These are phyloP conservation scores for Pleurotus djamor DNA, from an alignment of 768 basidiomycete species.

Conservation along the genomic window DNA sequence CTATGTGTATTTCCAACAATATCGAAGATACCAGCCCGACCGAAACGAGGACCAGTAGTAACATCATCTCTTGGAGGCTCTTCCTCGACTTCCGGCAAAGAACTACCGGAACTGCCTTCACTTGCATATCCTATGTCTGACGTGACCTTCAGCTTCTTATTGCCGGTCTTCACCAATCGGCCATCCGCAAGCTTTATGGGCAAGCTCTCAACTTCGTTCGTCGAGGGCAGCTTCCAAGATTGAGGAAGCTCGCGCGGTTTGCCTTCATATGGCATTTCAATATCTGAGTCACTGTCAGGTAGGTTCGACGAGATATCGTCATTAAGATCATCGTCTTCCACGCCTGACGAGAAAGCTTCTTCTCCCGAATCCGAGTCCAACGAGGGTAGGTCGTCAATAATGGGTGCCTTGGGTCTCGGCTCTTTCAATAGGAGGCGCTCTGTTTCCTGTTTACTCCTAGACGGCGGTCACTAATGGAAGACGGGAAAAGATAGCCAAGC, in stretches of 20 bases:
- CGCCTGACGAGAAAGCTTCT: conserved; percentile 33
- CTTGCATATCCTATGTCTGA: conserved; percentile 20
- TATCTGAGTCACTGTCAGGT: conserved; percentile 46
- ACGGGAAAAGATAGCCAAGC: conserved; percentile 16
- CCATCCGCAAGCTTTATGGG: conserved; percentile 90
- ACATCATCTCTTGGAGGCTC: conserved; percentile 58
- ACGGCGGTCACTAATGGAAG: conserved; percentile 6
- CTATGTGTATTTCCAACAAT: conserved; percentile 68
- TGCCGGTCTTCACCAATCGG: conserved; percentile 60
- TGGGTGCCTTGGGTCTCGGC: conserved; percentile 40
- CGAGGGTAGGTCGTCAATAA: conserved; percentile 64
- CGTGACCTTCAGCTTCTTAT: conserved; percentile 24
- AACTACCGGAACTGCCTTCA: conserved; percentile 34
- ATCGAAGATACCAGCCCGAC: conserved; percentile 76
- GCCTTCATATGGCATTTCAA: conserved; percentile 75
- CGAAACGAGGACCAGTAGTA: conserved; percentile 83
- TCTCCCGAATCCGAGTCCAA: conserved; percentile 54
- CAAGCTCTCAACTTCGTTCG: conserved; percentile 56
- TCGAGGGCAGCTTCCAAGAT: conserved; percentile 45
- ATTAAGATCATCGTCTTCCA: conserved; percentile 16
- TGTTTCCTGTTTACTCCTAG: conserved; percentile 85
- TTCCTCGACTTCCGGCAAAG: conserved; percentile 25
- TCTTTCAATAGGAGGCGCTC: conserved; percentile 66
- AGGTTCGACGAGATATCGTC: conserved; percentile 15
- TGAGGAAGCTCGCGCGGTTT: conserved; percentile 49